Conservation (phyloP, 176 grass and related monocot species). For the Carex myosuroides region DNA sequence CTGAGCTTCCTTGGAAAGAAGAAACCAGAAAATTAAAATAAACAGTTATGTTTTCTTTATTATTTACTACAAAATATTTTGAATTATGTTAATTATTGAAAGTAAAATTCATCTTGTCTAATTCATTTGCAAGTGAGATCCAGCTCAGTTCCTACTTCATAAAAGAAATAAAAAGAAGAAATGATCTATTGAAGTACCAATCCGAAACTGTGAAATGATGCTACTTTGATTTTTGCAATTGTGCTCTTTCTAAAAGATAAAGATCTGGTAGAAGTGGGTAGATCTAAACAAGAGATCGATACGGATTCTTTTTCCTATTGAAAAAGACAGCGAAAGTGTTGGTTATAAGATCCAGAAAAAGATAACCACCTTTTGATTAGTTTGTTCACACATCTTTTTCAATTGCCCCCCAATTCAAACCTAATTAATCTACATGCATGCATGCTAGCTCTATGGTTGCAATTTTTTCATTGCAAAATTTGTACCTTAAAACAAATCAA, state of each 20-base stretch:
- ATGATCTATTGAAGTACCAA: background rate
- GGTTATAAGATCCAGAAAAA: slow-evolving; percentile 23
- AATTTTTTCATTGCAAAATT: background rate
- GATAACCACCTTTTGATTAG: slow-evolving; percentile 11
- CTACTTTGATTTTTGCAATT: background rate
- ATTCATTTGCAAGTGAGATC: background rate
- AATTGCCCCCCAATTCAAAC: background rate
- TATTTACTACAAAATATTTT: background rate
- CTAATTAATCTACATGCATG: background rate
- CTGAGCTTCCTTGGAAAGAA: background rate
- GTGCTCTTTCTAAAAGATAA: background rate
- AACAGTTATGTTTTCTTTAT: background rate
- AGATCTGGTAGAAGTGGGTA: slow-evolving; percentile 6
- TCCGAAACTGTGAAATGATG: background rate
- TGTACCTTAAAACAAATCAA: background rate
- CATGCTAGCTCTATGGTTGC: background rate
- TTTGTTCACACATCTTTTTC: slow-evolving; percentile 11
- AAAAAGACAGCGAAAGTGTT: slow-evolving; percentile 5
- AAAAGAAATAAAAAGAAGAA: background rate
- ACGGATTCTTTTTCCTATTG: background rate
- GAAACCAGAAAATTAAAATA: background rate
- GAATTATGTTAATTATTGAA: background rate
- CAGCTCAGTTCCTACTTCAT: background rate
- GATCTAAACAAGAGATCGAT: slow-evolving; percentile 15
- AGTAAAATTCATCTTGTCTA: background rate